Base-by-base conservation (phyloP, 768 basidiomycete species). In the Pluteus cervinus region DNA sequence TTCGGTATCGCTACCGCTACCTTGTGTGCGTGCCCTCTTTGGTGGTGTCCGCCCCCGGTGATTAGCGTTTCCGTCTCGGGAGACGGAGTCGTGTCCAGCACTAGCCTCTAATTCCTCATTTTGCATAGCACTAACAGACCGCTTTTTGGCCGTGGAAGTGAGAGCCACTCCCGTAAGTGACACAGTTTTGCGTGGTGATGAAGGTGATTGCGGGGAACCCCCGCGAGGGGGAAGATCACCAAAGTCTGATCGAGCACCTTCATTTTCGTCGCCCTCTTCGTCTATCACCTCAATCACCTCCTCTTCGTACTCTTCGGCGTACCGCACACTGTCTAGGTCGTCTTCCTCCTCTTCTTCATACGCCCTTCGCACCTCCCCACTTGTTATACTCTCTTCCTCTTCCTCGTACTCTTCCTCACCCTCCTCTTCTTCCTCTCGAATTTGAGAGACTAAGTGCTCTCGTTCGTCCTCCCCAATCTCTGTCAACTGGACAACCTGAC, bases 281-380 rank as follows among this genome's bases (percentile, higher is more conserved):
- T 35, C 37, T 24, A 40, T 26, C 8, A 16, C 4, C 25, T 22
- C 23, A 28, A 24, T 40, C 2, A 40, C 42, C 1, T 47, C 39
- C 32, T 45, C 51, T 17, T 46, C 52, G 3, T 51, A 56, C 4
- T 52, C 62, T 18, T 61, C 66, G 12, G 60, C 54, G 28, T 61
- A 60, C 32, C 51, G 59, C 8, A 54, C 56, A 26, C 61, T 57
- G 20, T 58, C 57, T 14, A 55, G 54, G 5, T 55, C 56, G 4
- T 49, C 57, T 33, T 44, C 55, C 29, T 53, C 59, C 41, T 45
- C 52, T 29, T 41, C n/a, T n/a, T n/a, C n/a, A n/a, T n/a, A n/a
- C n/a, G n/a, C n/a, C n/a, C n/a, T n/a, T n/a, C n/a, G n/a, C n/a
- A n/a, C n/a, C n/a, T n/a, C n/a, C n/a, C n/a, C n/a, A 24, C 16